Evolutionary conservation across 345 rosid species (phyloP).

Genomic region (Lagerstroemia speciosa): DNA sequence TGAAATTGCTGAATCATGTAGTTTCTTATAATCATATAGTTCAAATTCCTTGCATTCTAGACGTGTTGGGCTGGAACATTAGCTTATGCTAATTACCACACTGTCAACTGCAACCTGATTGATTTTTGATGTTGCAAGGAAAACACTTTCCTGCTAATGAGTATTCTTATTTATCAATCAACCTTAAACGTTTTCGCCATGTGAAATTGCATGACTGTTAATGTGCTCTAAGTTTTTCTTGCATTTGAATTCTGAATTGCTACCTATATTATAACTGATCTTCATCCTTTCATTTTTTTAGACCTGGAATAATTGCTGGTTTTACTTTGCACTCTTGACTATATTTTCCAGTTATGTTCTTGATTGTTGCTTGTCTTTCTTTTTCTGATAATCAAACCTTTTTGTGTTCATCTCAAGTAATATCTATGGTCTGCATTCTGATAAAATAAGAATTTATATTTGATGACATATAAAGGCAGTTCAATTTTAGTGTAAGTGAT

Average conservation of each 20-base stretch:
- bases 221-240: background rate
- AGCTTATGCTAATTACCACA: background rate
- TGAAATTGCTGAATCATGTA: background rate
- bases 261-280: background rate
- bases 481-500: background rate
- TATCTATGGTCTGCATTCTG: background rate
- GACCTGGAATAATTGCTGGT: background rate
- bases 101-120: background rate
- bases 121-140: background rate
- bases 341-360: background rate
- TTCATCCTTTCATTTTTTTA: background rate
- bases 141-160: background rate
- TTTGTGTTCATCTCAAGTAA: background rate
- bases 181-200: no score
- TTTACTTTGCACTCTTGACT: background rate
- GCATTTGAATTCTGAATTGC: background rate
- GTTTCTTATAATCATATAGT: background rate
- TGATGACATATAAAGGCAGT: background rate
- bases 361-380: background rate
- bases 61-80: background rate
- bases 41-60: background rate
- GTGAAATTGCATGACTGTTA: background rate
- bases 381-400: background rate
- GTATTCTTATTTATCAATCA: background rate
- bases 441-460: background rate